A percentile compares a stretch with the other conserved stretches of the same genome.
Evolutionary conservation across 2,329 filamentous ascomycete genomes (phyloP).

Genomic region (Plenodomus tracheiphilus): DNA sequence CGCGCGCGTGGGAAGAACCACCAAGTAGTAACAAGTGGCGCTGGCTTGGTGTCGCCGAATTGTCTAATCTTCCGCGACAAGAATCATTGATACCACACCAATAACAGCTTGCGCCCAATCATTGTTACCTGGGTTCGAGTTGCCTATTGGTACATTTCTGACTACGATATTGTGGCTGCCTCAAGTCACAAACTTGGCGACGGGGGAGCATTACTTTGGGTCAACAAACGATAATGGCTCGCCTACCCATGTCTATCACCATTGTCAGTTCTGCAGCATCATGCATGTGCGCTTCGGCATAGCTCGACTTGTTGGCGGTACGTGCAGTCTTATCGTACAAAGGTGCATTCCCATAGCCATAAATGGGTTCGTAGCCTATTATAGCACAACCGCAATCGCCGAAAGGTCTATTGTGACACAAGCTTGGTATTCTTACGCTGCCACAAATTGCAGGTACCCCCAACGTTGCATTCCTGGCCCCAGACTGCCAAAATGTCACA

Average conservation of each 20-base stretch:
- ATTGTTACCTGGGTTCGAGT: too few species aligned
- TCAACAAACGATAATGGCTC: not conserved
- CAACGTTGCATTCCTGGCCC: too few species aligned
- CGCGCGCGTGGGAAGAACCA: not conserved
- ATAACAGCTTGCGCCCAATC: not conserved
- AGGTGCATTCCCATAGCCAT: too few species aligned
- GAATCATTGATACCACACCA: not conserved
- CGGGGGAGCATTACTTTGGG: not conserved
- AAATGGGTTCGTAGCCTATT: too few species aligned
- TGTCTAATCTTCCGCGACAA: not conserved
- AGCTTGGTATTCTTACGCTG: not conserved
- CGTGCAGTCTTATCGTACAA: not conserved
- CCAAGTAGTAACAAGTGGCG: not conserved
- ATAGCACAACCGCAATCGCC: too few species aligned
- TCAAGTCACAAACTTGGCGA: not conserved
- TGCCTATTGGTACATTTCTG: not conserved
- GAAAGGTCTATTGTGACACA: too few species aligned
- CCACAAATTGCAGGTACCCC: too few species aligned
- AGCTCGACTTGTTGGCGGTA: not conserved
- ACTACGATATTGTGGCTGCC: not conserved
- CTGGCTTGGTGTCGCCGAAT: not conserved
- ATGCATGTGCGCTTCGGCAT: not conserved
- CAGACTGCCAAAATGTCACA: not conserved
- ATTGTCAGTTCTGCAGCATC: not conserved
- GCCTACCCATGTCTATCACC: constrained; percentile 1